These are phyloP conservation scores for Proliferodiscus dingleyae DNA, from an alignment of 2,329 filamentous ascomycete species.

Conservation along the genomic window DNA sequence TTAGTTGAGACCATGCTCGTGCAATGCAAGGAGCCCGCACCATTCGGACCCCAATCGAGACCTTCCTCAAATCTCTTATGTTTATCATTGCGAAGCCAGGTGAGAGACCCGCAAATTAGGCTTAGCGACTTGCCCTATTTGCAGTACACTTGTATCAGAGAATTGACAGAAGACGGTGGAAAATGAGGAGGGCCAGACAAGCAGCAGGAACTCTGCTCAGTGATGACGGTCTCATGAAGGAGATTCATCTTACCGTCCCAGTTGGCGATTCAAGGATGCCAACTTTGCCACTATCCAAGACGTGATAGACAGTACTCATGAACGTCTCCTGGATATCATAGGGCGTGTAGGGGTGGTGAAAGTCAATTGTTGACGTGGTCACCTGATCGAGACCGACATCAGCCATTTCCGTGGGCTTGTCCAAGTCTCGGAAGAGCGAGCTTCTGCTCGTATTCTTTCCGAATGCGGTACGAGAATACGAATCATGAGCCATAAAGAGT, in stretches of 20 bases:
- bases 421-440: background rate
- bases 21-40: conserved; percentile 7
- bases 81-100: conserved; percentile 68
- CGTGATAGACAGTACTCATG: conserved; percentile 64
- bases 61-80: conserved; percentile 33
- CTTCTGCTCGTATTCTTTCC: no score
- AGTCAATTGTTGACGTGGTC: conserved; percentile 35
- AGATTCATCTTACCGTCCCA: conserved; percentile 41
- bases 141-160: background rate
- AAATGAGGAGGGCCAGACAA: background rate
- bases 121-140: conserved; percentile 64
- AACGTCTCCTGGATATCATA: conserved; percentile 68
- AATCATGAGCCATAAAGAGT: no score
- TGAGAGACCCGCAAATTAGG: conserved; percentile 66
- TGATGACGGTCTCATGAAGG: conserved; percentile 4
- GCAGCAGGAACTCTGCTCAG: no score
- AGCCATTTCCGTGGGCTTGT: background rate
- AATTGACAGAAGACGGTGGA: background rate
- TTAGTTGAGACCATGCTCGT: background rate
- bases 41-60: conserved; percentile 21
- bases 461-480: no score
- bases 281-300: conserved; percentile 60
- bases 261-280: conserved; percentile 72
- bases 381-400: background rate
- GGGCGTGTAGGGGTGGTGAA: conserved; percentile 66